These are phyloP conservation scores for Juncus effusus DNA, from an alignment of 176 grass and related monocot species.

Conservation along the genomic window DNA sequence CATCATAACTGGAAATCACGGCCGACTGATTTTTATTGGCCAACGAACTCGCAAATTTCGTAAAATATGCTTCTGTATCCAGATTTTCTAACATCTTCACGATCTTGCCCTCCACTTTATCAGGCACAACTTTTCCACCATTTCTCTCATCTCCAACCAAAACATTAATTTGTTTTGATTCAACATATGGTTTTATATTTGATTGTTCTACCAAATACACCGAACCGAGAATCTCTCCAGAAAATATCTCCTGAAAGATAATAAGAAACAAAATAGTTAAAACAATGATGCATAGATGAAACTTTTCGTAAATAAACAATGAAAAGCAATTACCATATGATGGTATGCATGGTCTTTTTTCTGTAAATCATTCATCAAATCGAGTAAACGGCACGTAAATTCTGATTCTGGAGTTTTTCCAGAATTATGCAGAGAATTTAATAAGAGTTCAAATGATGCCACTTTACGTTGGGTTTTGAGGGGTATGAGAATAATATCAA, in stretches of 20 bases:
- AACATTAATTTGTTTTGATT: conserved; percentile 36
- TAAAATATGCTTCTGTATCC: conserved; percentile 45
- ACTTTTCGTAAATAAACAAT: neutral
- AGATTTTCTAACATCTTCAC: conserved; percentile 52
- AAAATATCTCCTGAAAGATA: conserved; percentile 55
- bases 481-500: conserved; percentile 60
- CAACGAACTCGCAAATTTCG: conserved; percentile 39
- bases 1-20: conserved; percentile 53
- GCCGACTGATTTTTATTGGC: conserved; percentile 44
- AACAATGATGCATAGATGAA: neutral
- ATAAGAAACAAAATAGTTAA: neutral
- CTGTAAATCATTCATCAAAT: conserved; percentile 48
- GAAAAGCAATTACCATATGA: conserved; percentile 45
- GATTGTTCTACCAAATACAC: conserved; percentile 60
- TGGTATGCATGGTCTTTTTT: conserved; percentile 44
- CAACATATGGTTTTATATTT: conserved; percentile 36
- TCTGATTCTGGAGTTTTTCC: conserved; percentile 53
- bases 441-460: conserved; percentile 46
- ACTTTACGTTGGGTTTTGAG: conserved; percentile 54
- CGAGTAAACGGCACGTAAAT: conserved; percentile 46
- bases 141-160: conserved; percentile 34
- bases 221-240: conserved; percentile 72
- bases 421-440: conserved; percentile 30
- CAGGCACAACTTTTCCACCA: conserved; percentile 39
- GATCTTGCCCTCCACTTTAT: conserved; percentile 25